phyloP scores from a whole-genome alignment of 192 early-diverging fungal genomes.

The Martensiomyces pterosporus region DNA sequence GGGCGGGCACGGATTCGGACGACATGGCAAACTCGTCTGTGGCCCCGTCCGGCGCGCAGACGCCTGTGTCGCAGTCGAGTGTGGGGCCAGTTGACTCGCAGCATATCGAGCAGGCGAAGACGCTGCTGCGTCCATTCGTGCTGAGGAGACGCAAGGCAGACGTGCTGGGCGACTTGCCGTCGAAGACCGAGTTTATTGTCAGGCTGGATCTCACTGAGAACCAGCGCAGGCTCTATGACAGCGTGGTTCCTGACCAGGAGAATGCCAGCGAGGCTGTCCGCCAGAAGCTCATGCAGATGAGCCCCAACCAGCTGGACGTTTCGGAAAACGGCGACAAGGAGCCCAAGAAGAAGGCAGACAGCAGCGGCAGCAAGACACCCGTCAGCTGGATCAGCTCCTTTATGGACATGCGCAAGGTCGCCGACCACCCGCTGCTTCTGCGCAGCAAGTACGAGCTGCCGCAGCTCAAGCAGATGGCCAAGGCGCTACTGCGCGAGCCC shows the following conservation, averaged over 20 bases:
- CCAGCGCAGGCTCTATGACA: conserved; percentile 57
- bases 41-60: conserved; percentile 29
- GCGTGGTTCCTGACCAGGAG: conserved; percentile 35
- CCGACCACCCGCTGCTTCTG: conserved; percentile 80
- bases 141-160: conserved; percentile 74
- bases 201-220: conserved; percentile 46
- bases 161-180: conserved; percentile 63
- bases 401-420: conserved; percentile 82
- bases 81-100: conserved; percentile 45
- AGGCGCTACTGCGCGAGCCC: conserved; percentile 61
- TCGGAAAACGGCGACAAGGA: background rate
- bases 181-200: conserved; percentile 55
- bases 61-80: conserved; percentile 9
- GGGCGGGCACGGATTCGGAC: conserved; percentile 27
- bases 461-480: conserved; percentile 62
- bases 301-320: conserved; percentile 14
- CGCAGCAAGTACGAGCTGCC: conserved; percentile 58
- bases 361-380: background rate
- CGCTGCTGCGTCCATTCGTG: conserved; percentile 86
- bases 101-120: conserved; percentile 72
- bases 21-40: conserved; percentile 25
- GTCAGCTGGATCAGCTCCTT: conserved; percentile 55
- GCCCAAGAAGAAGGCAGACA: conserved; percentile 6
- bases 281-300: conserved; percentile 17
- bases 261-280: conserved; percentile 8